A percentile compares a stretch with the other conserved stretches of the same genome.
These are phyloP conservation scores for Coriolopsis trogii DNA, from an alignment of 1,284 basidiomycete species.

Conservation along the genomic window DNA sequence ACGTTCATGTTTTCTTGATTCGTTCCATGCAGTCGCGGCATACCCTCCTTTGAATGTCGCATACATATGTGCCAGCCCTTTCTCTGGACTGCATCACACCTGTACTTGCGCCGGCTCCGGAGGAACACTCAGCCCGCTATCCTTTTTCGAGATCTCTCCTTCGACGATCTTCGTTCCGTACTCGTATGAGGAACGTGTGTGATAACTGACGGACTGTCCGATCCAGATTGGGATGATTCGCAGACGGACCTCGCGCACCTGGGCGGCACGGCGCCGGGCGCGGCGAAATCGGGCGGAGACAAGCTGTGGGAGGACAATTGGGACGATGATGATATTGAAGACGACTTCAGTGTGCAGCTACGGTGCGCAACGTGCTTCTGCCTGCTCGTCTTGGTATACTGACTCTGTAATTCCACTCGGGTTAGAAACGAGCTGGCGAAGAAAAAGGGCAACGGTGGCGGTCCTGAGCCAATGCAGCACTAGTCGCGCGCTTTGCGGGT, in stretches of 20 bases:
- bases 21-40: too few relatives aligned
- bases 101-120: too few relatives aligned
- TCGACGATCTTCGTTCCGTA: background rate
- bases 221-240: constrained; percentile 82
- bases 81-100: too few relatives aligned
- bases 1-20: constrained; percentile 18
- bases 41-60: too few relatives aligned
- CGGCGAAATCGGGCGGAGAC: constrained; percentile 73
- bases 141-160: background rate
- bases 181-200: background rate
- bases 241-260: constrained; percentile 81
- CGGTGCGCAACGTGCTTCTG: constrained; percentile 63
- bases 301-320: constrained; percentile 99
- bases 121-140: too few relatives aligned
- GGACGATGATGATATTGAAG: constrained; percentile 99
- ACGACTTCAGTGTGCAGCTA: constrained; percentile 95
- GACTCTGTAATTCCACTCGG: background rate
- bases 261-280: constrained; percentile 69
- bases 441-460: constrained; percentile 49
- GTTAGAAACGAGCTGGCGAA: constrained; percentile 69
- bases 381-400: background rate
- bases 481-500: constrained; percentile 27
- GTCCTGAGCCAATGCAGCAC: constrained; percentile 58
- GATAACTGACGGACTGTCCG: background rate
- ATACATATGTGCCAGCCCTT: too few relatives aligned